Evolutionary conservation across 2,329 filamentous ascomycete species (phyloP).

Genomic region (Blastomyces percursus): DNA sequence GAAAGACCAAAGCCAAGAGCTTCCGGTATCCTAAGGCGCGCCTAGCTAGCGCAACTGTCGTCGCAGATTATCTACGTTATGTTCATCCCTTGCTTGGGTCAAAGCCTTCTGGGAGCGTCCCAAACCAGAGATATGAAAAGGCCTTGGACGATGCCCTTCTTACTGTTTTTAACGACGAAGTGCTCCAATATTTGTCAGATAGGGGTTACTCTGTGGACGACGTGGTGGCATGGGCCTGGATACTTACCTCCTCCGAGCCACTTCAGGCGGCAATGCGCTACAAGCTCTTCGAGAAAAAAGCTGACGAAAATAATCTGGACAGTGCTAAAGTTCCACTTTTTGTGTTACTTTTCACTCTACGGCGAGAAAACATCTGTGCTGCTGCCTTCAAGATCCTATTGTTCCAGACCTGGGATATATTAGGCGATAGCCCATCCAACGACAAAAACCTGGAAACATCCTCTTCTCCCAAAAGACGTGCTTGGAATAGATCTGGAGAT

Average conservation of each 20-base stretch:
- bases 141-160: conserved; percentile 21
- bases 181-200: conserved; percentile 21
- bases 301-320: background rate
- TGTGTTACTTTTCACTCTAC: conserved; percentile 38
- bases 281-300: conserved; percentile 20
- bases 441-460: background rate
- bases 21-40: background rate
- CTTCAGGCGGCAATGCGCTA: conserved; percentile 31
- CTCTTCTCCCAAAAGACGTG: conserved; percentile 7
- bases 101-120: background rate
- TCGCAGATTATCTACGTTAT: conserved; percentile 30
- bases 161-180: conserved; percentile 24
- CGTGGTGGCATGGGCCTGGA: conserved; percentile 39
- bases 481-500: conserved; percentile 16
- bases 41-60: conserved; percentile 18
- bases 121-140: background rate
- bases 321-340: conserved; percentile 33
- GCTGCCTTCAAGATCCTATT: conserved; percentile 36
- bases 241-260: conserved; percentile 29
- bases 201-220: conserved; percentile 30
- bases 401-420: conserved; percentile 24
- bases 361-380: conserved; percentile 32
- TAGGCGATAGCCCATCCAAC: background rate
- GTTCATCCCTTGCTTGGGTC: conserved; percentile 23
- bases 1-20: background rate